These are phyloP conservation scores for Aspergillus ochraceus DNA, from an alignment of 2,329 filamentous ascomycete genomes.

Conservation along the genomic window DNA sequence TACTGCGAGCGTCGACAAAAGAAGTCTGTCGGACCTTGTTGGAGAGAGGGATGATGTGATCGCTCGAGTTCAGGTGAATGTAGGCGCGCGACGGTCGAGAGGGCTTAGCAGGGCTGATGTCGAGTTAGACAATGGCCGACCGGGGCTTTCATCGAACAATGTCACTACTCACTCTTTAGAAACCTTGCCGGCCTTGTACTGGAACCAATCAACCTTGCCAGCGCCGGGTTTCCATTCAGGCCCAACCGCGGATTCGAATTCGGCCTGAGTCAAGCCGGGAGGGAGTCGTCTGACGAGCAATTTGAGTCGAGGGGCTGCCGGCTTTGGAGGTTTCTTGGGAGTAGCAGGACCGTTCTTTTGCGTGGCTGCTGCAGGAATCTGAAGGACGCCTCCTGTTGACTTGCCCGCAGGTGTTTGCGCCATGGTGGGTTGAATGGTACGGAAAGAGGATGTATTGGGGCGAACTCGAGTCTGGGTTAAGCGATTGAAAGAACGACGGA, in stretches of 20 bases:
- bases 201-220: constrained; percentile 82
- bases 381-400: constrained; percentile 54
- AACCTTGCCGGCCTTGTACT: constrained; percentile 72
- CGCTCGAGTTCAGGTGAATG: constrained; percentile 73
- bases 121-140: not conserved
- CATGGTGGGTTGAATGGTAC: constrained; percentile 19
- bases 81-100: constrained; percentile 80
- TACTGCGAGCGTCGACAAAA: constrained; percentile 82
- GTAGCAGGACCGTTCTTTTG: constrained; percentile 44
- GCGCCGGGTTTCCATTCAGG: constrained; percentile 78
- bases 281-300: constrained; percentile 81
- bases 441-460: not conserved
- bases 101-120: constrained; percentile 72
- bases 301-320: constrained; percentile 69
- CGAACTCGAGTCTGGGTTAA: not conserved
- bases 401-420: constrained; percentile 30
- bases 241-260: constrained; percentile 72
- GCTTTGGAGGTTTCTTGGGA: constrained; percentile 47
- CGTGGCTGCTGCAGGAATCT: constrained; percentile 50
- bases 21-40: constrained; percentile 66
- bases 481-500: too few relatives aligned
- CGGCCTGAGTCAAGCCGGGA: constrained; percentile 76
- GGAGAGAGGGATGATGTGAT: constrained; percentile 66
- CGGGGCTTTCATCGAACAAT: not conserved
- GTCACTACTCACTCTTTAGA: constrained; percentile 71